Percentiles rank a stretch among this genome's conserved stretches.
Evolutionary conservation across 2,329 filamentous ascomycete species (phyloP).

Genomic region (Neopestalotiopsis sp.): DNA sequence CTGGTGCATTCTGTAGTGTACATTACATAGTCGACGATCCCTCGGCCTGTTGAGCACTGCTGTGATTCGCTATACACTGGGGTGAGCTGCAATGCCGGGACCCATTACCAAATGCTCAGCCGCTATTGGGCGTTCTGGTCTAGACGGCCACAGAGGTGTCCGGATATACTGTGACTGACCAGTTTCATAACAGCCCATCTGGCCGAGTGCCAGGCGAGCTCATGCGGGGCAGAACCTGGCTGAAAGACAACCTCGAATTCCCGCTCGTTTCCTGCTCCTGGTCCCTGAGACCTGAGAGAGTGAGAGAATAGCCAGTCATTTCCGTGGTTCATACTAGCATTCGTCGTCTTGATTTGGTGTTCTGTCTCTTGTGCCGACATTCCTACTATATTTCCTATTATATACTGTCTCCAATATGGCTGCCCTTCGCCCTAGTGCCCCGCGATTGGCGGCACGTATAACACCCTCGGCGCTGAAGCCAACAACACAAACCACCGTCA

Average conservation of each 20-base stretch:
- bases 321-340: neutral
- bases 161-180: neutral
- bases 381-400: neutral
- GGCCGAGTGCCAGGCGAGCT: neutral
- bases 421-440: neutral
- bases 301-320: neutral
- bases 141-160: neutral
- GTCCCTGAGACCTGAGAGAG: neutral
- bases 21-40: neutral
- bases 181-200: neutral
- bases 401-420: neutral
- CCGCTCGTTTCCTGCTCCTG: conserved; percentile 10
- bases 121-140: neutral
- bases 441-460: conserved; percentile 6
- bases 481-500: neutral
- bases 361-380: neutral
- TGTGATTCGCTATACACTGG: conserved; percentile 1
- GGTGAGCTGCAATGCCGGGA: neutral
- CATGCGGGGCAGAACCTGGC: conserved; percentile 8
- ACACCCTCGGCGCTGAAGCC: neutral
- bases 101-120: neutral
- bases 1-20: neutral
- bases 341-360: neutral
- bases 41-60: neutral
- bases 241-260: neutral